Base-by-base conservation (phyloP, 257 asterid species). In the Solanum bulbocastanum region DNA sequence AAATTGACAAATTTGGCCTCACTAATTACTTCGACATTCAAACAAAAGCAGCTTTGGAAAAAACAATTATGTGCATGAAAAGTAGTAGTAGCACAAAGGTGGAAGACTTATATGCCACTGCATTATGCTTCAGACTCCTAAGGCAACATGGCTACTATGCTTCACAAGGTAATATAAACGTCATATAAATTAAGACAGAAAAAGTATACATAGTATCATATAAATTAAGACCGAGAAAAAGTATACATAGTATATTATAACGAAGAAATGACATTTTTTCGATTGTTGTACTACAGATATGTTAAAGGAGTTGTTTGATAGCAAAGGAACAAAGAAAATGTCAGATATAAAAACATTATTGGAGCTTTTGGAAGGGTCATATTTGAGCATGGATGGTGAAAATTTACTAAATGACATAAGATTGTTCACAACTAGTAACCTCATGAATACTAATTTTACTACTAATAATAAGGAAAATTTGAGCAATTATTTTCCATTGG, bases 71-170 rank as follows among this genome's bases (percentile, higher is more conserved):
- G 84, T 3, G 6, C 62, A 25, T 78, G n/a, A 40, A 78, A 40
- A 25, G 4, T n/a, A n/a, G 7, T n/a, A n/a, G 46, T 8, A 23
- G 8, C 88, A 39, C 27, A 18, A 1, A 25, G 83, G 56, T 23
- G 5, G 10, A 74, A 2, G 90, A 91, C 62, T 89, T 85, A 3
- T 91, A 92, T 86, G 86, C 87, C 10, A 49, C 88, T 73, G 91
- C 95, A 1, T 52, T 91, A 36, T 86, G 87, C 88, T 92, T 93
- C 39, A 86, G 94, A 81, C 83, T 91, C 85, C 94, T 92, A 13
- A 92, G 98, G 90, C 92, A 92, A 56, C 89, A 92, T 32, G 96
- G 95, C 36, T 87, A 88, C 76, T 42, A 87, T 86, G 92, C 91
- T 90, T 86, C 96, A 22, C 92, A 83, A 90, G 96, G 97, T 76